Evolutionary conservation across 2,329 filamentous ascomycete genomes (phyloP), one percentile per base, ranked within the genome.

Genomic region (Pseudogymnoascus pannorum): DNA sequence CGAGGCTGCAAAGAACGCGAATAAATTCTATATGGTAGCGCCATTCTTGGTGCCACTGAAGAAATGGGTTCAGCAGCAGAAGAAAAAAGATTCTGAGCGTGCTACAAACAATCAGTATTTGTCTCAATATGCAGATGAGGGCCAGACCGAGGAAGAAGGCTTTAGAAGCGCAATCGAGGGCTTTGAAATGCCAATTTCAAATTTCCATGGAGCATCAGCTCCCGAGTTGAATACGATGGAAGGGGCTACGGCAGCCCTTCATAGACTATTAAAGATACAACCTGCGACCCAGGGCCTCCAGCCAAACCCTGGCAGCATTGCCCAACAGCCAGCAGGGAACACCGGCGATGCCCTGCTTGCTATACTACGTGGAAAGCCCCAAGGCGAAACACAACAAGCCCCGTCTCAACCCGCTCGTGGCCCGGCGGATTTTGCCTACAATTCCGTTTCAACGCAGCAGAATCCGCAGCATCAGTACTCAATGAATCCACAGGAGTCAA

Each of bases 21-120:
- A 90, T 73, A 97, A 93, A 71, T 97, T 97, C 73, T 99, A 97
- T 75, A 97, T 97, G 91, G 94, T 99, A 16, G 92, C 92, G 0
- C 92, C 93, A 0, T 99, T 99, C 71, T 79, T 97, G 60, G 86
- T 86, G 1, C 89, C 86, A 5, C 75, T 99, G 57, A 92, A 91
- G 74, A 91, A 91, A 72, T 97, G 92, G 92, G 91, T 97, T 54
- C 78, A 85, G n/a, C 84, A 88, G 65, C 91, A 96, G 75, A 88
- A 85, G 77, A 92, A 87, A 75, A 79, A 82, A n/a, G 89, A 90
- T 67, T 77, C 78, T 7, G 77, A 78, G 67, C 77, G 76, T 65
- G 72, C 74, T 16, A 68, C 75, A 26, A 77, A 72, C 36, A 73
- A 71, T 31, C 72, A 74, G 12, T 76, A 81, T 31, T 68, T 77